Conservation (phyloP, 495 filamentous ascomycete genomes). For the Aspergillus kassunensis region DNA sequence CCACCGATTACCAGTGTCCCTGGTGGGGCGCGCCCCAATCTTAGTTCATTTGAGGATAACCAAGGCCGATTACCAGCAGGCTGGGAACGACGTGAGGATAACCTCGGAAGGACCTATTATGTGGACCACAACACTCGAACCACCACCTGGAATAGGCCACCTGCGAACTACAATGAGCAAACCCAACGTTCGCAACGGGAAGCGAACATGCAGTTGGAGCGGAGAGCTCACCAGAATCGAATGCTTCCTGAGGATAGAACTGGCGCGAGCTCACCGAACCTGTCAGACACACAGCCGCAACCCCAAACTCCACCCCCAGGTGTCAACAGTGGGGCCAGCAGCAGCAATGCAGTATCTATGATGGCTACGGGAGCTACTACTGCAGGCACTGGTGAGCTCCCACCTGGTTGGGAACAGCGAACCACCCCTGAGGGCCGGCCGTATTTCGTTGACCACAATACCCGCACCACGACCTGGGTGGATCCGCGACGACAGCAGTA, state of each 20-base stretch:
- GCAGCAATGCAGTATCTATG: conserved; percentile 65
- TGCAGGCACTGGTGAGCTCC: conserved; percentile 90
- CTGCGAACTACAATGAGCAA: conserved; percentile 72
- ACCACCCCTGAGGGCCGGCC: conserved; percentile 90
- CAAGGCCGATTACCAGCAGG: conserved; percentile 89
- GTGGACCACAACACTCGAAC: conserved; percentile 97
- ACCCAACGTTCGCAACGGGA: conserved; percentile 75
- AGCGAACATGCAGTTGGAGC: conserved; percentile 84
- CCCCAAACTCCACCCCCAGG: conserved; percentile 45
- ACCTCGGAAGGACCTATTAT: conserved; percentile 96
- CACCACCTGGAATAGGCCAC: conserved; percentile 91
- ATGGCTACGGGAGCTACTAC: conserved; percentile 94
- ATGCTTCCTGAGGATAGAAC: conserved; percentile 96
- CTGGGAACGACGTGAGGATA: conserved; percentile 95
- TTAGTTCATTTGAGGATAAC: conserved; percentile 93
- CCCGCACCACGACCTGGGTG: conserved; percentile 98
- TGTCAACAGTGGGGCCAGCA: conserved; percentile 32
- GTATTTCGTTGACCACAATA: conserved; percentile 99
- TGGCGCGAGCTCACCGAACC: conserved; percentile 85
- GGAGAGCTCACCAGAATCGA: conserved; percentile 88
- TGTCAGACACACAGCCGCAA: conserved; percentile 59
- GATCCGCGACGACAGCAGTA: conserved; percentile 97
- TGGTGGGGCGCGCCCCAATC: conserved; percentile 46
- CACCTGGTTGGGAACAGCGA: conserved; percentile 92
- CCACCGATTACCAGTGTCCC: conserved; percentile 39